Evolutionary conservation across 139 green algal genomes (phyloP).

Genomic region (Chlamydomonas incerta): DNA sequence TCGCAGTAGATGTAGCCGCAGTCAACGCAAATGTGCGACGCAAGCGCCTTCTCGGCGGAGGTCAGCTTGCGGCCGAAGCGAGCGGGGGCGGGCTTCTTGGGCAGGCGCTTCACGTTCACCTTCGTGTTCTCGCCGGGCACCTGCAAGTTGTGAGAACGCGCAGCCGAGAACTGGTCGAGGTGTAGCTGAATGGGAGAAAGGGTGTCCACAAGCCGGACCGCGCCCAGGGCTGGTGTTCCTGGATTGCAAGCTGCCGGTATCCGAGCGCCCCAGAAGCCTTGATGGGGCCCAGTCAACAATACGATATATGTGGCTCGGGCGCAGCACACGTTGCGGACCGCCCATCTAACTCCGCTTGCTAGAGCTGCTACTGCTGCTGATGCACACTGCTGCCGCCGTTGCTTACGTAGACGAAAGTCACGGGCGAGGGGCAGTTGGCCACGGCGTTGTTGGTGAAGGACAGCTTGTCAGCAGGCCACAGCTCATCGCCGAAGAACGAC

Average conservation of each 20-base stretch:
- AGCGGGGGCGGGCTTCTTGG: constrained; percentile 90
- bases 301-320: too few relatives aligned
- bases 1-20: constrained; percentile 93
- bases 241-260: too few relatives aligned
- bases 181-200: too few relatives aligned
- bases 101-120: constrained; percentile 93
- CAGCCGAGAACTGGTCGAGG: too few relatives aligned
- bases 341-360: neutral
- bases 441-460: constrained; percentile 64
- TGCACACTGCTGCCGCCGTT: neutral
- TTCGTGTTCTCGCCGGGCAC: constrained; percentile 89
- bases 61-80: constrained; percentile 95
- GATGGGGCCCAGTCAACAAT: too few relatives aligned
- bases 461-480: constrained; percentile 93
- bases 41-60: constrained; percentile 82
- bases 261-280: too few relatives aligned
- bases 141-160: too few relatives aligned
- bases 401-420: constrained; percentile 76
- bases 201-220: too few relatives aligned
- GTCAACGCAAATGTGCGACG: constrained; percentile 97
- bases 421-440: constrained; percentile 72
- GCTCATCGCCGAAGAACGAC: constrained; percentile 97
- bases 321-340: too few relatives aligned
- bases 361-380: neutral
- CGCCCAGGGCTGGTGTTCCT: too few relatives aligned